phyloP scores from a whole-genome alignment of 2,329 filamentous ascomycete species.

The Diaporthe vaccinii region DNA sequence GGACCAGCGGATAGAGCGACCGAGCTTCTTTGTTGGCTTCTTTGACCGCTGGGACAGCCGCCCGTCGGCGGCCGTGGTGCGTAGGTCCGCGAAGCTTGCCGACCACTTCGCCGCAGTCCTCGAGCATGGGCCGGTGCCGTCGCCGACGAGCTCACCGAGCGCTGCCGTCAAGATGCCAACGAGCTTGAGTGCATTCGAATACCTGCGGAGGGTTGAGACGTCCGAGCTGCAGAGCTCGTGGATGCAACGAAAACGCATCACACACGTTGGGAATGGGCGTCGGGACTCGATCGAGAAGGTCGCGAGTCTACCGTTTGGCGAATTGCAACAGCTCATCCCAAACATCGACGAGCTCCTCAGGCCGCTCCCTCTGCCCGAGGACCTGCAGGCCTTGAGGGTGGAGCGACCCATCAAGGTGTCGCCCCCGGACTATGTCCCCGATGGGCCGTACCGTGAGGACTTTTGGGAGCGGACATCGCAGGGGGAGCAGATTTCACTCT shows the following conservation, averaged over 20 bases:
- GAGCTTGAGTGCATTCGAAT: slow-evolving; percentile 53
- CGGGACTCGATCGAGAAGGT: slow-evolving; percentile 40
- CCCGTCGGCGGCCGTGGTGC: slow-evolving; percentile 51
- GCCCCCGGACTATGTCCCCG: slow-evolving; percentile 45
- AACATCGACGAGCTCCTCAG: slow-evolving; percentile 44
- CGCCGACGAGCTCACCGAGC: slow-evolving; percentile 17
- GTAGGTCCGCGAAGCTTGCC: slow-evolving; percentile 53
- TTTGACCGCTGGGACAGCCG: slow-evolving; percentile 51
- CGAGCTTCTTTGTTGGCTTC: slow-evolving; percentile 55
- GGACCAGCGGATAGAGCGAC: slow-evolving; percentile 48
- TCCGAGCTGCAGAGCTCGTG: slow-evolving; percentile 50
- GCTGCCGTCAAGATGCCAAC: slow-evolving; percentile 34
- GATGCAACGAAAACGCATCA: slow-evolving; percentile 46
- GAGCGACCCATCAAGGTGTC: slow-evolving; percentile 40
- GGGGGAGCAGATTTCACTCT: slow-evolving; percentile 45
- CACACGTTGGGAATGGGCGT: slow-evolving; percentile 40
- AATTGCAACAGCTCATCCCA: slow-evolving; percentile 46
- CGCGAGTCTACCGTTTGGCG: slow-evolving; percentile 44
- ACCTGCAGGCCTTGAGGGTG: slow-evolving; percentile 41
- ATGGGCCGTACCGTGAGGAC: slow-evolving; percentile 46
- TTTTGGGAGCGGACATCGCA: slow-evolving; percentile 51
- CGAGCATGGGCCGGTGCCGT: slow-evolving; percentile 48
- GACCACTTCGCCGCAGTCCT: slow-evolving; percentile 53
- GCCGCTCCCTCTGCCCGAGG: slow-evolving; percentile 40
- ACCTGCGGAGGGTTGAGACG: slow-evolving; percentile 50